Evolutionary conservation across 108 stramenopile genomes (phyloP), one percentile per base, ranked within the genome.

Genomic region (Cyclotella atomus): DNA sequence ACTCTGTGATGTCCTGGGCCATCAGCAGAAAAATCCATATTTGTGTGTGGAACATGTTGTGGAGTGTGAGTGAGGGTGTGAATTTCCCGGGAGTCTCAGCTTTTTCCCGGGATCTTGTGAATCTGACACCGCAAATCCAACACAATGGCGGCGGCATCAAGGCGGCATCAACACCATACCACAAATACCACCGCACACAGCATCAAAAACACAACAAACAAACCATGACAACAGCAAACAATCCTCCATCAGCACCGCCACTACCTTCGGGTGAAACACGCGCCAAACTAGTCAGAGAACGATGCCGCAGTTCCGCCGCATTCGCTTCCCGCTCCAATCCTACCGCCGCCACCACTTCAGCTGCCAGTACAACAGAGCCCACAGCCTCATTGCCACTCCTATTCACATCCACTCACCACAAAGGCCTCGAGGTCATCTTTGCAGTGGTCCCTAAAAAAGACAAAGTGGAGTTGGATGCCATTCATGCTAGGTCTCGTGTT

Each of bases 351-450:
- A 15, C 27, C 3, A n/a, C 65, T 45, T 25, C 41, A 0, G 16
- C 64, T 12, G 56, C 27, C 56, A 15, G 19, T 27, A 41, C 38
- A 41, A 7, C 9, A 9, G 12, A 41, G n/a, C n/a, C n/a, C 38
- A 41, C 12, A 9, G 38, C 38, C 7, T 41, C 38, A 7, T 9
- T 41, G 38, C 7, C 38, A 41, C 7, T 41, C 38, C 38, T 78
- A 20, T 78, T 78, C 54, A 49, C 77, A 12, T 52, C 56, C n/a
- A 62, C 71, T 45, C 65, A 63, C 20, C 87, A 89, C 64, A 33
- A 72, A 28, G 90, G 92, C 6, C 75, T 87, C 77, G 88, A 89
- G 62, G 80, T 93, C 24, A 50, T 93, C 3, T 88, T 93, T 73
- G 71, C 78, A 14, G 73, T 83, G 21, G 54, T 82, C 34, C 45